Evolutionary conservation across 2,329 filamentous ascomycete species (phyloP), one percentile per base, ranked within the genome.

Genomic region (Beauveria sp.): DNA sequence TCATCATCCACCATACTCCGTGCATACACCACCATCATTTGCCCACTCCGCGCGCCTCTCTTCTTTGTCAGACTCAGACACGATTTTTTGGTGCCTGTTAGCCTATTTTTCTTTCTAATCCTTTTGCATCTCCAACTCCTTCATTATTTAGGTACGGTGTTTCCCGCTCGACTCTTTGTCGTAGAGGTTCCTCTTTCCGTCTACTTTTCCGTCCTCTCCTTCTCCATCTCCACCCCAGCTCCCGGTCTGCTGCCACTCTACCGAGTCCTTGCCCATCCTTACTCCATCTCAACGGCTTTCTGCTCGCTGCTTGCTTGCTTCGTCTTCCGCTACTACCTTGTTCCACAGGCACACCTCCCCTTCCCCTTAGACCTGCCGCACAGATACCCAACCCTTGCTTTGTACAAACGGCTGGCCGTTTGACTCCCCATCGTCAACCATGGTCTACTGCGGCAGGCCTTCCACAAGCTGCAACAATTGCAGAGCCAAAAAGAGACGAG

Each of bases 391-490:
- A 24, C 16, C 52, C 37, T 51, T 43, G 14, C 50, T 53, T 20
- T 50, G 40, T 20, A 28, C 50, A 59, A 51, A 59, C 57, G 57
- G 24, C 56, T n/a, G 56, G 56, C 58, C 50, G 12, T 44, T 44
- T 40, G 20, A 46, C 12, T 44, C 47, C 24, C 44, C 55, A 6
- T 50, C 34, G 22, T 34, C 47, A 30, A 46, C 47, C 41, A 62
- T 62, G 61, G 61, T 62, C n/a, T 62, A 62, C 55, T 59, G 50
- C 34, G 61, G 61, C 22, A 51, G 61, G 46, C 61, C 61, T 20
- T 62, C 61, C 18, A 62, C 61, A 53, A 62, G 61, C 43, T 62
- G 61, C 55, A 58, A 59, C 20, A 62, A 55, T 24, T 62, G 61
- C 50, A 62, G 61, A 22, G 55, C 55, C 28, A 62, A 62, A 24